Evolutionary conservation across 1,139 yeast species (phyloP).

Genomic region (Zhuliangozyma blackwelliae): DNA sequence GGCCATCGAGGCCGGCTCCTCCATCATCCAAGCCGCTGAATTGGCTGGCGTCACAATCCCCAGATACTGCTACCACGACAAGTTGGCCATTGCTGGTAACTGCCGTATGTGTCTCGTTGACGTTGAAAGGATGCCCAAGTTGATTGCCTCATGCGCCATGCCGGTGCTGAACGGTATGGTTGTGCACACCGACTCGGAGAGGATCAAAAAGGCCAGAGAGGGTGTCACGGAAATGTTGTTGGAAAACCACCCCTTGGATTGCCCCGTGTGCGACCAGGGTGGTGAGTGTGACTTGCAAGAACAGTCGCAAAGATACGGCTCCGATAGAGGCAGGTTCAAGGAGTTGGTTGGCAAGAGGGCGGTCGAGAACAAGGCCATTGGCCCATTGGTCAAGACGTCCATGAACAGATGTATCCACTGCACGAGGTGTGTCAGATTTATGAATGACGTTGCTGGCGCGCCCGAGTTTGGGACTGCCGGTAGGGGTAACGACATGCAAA

Average conservation of each 20-base stretch:
- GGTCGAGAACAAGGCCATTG: conserved; percentile 85
- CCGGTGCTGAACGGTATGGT: conserved; percentile 91
- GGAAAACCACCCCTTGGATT: conserved; percentile 88
- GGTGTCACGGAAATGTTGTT: conserved; percentile 87
- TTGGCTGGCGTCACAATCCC: conserved; percentile 87
- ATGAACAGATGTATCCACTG: conserved; percentile 95
- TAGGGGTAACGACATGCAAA: conserved; percentile 89
- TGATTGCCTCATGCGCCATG: conserved; percentile 88
- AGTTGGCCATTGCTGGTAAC: conserved; percentile 89
- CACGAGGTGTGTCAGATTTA: conserved; percentile 85
- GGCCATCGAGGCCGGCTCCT: conserved; percentile 79
- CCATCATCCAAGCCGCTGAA: conserved; percentile 88
- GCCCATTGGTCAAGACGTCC: conserved; percentile 84
- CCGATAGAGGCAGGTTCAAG: conserved; percentile 80
- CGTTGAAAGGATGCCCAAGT: conserved; percentile 85
- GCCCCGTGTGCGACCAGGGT: conserved; percentile 94
- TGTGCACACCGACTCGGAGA: conserved; percentile 74
- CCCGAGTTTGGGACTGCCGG: conserved; percentile 88
- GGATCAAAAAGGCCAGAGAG: conserved; percentile 81
- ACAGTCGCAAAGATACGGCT: conserved; percentile 78
- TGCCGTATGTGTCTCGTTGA: conserved; percentile 94
- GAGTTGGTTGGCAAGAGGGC: conserved; percentile 87
- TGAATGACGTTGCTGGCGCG: conserved; percentile 91
- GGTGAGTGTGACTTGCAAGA: conserved; percentile 94
- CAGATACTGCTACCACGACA: conserved; percentile 88